phyloP scores from a whole-genome alignment of 2,329 filamentous ascomycete genomes.

The Curvularia verruculosa region DNA sequence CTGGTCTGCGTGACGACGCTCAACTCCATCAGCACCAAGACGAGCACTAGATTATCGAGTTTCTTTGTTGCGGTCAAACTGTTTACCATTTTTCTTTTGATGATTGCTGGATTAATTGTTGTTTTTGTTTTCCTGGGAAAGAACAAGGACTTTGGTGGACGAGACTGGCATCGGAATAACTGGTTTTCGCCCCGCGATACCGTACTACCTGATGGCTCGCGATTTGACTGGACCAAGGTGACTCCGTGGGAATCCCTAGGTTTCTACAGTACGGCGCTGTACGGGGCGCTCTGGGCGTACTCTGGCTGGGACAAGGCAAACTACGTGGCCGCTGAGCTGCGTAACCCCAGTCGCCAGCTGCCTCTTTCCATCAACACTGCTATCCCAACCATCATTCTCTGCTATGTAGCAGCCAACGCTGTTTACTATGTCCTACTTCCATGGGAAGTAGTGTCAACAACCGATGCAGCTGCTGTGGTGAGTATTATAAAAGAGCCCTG shows the following conservation, averaged over 20 bases:
- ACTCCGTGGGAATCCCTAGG: constrained; percentile 65
- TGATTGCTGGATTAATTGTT: constrained; percentile 44
- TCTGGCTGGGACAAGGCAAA: constrained; percentile 51
- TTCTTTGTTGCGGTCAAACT: constrained; percentile 50
- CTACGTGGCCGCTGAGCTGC: constrained; percentile 47
- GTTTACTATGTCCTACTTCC: constrained; percentile 69
- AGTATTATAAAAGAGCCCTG: constrained; percentile 24
- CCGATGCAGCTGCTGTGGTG: constrained; percentile 69
- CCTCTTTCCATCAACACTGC: constrained; percentile 68
- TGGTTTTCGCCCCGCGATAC: constrained; percentile 44
- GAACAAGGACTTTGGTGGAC: constrained; percentile 40
- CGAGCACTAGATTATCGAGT: constrained; percentile 47
- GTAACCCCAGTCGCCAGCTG: constrained; percentile 50
- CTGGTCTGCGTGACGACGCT: constrained; percentile 48
- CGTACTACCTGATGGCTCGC: constrained; percentile 35
- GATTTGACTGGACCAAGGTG: constrained; percentile 48
- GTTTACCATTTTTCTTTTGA: constrained; percentile 42
- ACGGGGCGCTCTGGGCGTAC: constrained; percentile 45
- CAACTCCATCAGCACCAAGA: constrained; percentile 55
- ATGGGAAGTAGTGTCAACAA: constrained; percentile 64
- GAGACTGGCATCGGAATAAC: constrained; percentile 41
- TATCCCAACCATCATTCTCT: constrained; percentile 65
- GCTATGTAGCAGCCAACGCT: constrained; percentile 66
- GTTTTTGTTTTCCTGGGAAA: constrained; percentile 38
- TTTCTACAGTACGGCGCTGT: constrained; percentile 64